Base-by-base conservation (phyloP, 192 early-diverging fungal species). In the Backusella macrospora region DNA sequence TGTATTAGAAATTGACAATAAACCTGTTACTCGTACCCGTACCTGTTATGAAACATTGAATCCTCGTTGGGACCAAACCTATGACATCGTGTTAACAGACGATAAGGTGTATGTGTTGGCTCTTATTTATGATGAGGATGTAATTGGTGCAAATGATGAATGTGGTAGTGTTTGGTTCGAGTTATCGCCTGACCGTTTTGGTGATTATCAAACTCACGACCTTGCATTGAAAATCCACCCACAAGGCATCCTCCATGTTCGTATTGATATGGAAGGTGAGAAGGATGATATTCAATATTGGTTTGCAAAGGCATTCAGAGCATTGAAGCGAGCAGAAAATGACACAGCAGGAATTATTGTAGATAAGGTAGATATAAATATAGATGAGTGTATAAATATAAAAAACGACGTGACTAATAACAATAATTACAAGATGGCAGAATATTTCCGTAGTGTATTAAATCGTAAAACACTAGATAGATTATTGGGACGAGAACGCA, bases 231-330 rank as follows among this genome's bases (percentile, higher is more conserved):
- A 93, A 62, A 65, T 95, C 45, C 86, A 87, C 26, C 89, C 89
- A 9, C 83, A 89, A 44, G 93, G 93, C 1, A 84, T 85, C 23
- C 68, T 95, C 64, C 67, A 89, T 55, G 59, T 95, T 42, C 86
- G 92, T 6, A 84, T 92, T 12, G 94, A 89, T 5, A 90, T 94
- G 85, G 90, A 92, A 68, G 89, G 89, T 49, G 94, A 93, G 74
- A 87, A 86, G 47, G 91, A 93, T 39, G 92, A 93, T 75, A 86
- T 89, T 15, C 91, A 93, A 74, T 95, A 93, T 74, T 94, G 90
- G 84, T 93, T 92, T 68, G 90, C 91, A 34, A 87, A 88, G 70
- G 90, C 92, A 47, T 92, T 92, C 81, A 88, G 93, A 38, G 85
- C 81, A 26, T 66, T 95, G 23, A 88, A 90, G 71, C 86, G 92